A percentile compares a stretch with the other conserved stretches of the same genome.
These are phyloP conservation scores for Chlorella sp. DNA, from an alignment of 139 green algal genomes.

Conservation along the genomic window DNA sequence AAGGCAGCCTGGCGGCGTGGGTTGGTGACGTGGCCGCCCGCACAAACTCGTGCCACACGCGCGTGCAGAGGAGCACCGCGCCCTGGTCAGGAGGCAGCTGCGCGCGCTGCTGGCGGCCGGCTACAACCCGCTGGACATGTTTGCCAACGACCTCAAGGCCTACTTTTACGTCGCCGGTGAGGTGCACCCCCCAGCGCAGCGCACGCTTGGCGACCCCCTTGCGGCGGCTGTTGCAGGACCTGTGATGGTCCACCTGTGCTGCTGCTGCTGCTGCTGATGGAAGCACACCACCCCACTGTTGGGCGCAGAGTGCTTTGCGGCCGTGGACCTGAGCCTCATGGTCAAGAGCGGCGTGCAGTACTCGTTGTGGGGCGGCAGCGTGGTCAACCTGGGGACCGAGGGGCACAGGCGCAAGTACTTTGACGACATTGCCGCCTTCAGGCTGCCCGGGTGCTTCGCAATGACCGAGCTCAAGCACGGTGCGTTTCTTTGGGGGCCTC, in stretches of 20 bases:
- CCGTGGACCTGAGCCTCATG: slow-evolving; percentile 69
- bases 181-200: too few species aligned
- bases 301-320: slow-evolving; percentile 58
- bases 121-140: slow-evolving; percentile 51
- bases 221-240: too few species aligned
- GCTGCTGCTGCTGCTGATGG: too few species aligned
- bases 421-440: slow-evolving; percentile 75
- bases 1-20: too few species aligned
- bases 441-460: slow-evolving; percentile 73
- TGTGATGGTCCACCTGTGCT: too few species aligned
- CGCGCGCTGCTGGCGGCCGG: slow-evolving; percentile 47
- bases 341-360: slow-evolving; percentile 86
- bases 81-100: slow-evolving; percentile 63
- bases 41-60: too few species aligned
- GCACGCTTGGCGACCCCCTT: too few species aligned
- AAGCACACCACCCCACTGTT: too few species aligned
- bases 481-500: too few species aligned
- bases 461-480: slow-evolving; percentile 89
- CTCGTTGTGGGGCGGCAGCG: slow-evolving; percentile 54
- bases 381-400: slow-evolving; percentile 73
- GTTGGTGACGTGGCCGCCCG: not conserved
- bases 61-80: slow-evolving; percentile 68
- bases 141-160: slow-evolving; percentile 12
- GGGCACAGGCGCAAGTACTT: slow-evolving; percentile 62
- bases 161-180: slow-evolving; percentile 40